phyloP scores from a whole-genome alignment of 805 yeast genomes.

The Lachancea meyersii region DNA sequence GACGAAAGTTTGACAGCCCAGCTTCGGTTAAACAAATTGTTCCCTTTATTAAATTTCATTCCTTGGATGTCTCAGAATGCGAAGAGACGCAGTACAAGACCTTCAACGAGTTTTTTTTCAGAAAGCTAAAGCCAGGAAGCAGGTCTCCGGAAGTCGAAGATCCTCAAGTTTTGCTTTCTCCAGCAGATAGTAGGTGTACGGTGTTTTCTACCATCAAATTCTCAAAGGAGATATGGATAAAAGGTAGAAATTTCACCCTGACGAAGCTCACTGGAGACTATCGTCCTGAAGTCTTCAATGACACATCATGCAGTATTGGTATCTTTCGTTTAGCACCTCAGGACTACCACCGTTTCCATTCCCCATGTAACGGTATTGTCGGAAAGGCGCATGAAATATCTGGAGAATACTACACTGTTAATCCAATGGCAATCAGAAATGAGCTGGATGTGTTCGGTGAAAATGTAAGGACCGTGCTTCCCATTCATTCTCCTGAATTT shows the following conservation, averaged over 20 bases:
- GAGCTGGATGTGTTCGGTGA: slow-evolving; percentile 89
- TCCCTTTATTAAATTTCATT: slow-evolving; percentile 76
- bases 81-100: slow-evolving; percentile 50
- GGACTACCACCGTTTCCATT: slow-evolving; percentile 91
- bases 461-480: slow-evolving; percentile 71
- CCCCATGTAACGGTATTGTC: slow-evolving; percentile 72
- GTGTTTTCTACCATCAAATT: slow-evolving; percentile 51
- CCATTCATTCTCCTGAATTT: slow-evolving; percentile 68
- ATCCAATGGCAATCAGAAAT: slow-evolving; percentile 94
- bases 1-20: slow-evolving; percentile 71
- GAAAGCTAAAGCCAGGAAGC: slow-evolving; percentile 65
- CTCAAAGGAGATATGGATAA: slow-evolving; percentile 83
- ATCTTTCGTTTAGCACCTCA: slow-evolving; percentile 93
- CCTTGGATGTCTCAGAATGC: slow-evolving; percentile 71
- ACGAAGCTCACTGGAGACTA: slow-evolving; percentile 42
- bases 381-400: slow-evolving; percentile 62
- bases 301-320: slow-evolving; percentile 53
- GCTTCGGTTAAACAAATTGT: slow-evolving; percentile 59
- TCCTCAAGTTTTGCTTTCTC: slow-evolving; percentile 52
- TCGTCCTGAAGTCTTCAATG: slow-evolving; percentile 37
- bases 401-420: slow-evolving; percentile 93
- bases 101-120: slow-evolving; percentile 85
- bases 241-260: slow-evolving; percentile 71
- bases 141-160: slow-evolving; percentile 60
- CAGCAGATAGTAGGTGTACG: slow-evolving; percentile 85